phyloP scores from a whole-genome alignment of 352 stramenopile genomes.

The Pythium dissimile region DNA sequence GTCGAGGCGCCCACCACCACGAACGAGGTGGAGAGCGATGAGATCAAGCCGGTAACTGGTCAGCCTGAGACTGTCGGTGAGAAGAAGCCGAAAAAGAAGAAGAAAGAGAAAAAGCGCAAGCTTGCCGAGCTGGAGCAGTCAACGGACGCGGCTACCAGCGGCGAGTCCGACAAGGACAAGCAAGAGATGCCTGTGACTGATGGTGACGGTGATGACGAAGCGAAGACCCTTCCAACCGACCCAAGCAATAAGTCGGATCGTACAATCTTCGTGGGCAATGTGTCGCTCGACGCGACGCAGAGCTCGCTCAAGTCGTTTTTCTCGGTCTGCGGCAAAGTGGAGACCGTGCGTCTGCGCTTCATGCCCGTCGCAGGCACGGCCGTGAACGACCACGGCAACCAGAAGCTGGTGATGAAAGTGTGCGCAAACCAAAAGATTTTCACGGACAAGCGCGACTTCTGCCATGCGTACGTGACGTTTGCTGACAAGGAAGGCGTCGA shows the following conservation, averaged over 20 bases:
- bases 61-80: too few relatives aligned
- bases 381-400: constrained; percentile 84
- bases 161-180: neutral
- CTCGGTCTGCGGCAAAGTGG: constrained; percentile 78
- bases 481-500: constrained; percentile 47
- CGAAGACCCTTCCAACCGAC: neutral
- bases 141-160: constrained; percentile 6
- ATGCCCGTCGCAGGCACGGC: constrained; percentile 82
- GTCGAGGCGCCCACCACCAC: neutral
- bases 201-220: constrained; percentile 15
- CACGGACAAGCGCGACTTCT: constrained; percentile 80
- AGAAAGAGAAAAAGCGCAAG: constrained; percentile 36
- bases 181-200: neutral
- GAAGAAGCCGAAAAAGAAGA: constrained; percentile 25
- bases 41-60: too few relatives aligned
- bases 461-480: constrained; percentile 92
- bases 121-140: neutral
- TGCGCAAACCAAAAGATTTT: constrained; percentile 89
- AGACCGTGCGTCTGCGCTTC: constrained; percentile 82
- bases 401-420: constrained; percentile 91
- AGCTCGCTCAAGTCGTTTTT: constrained; percentile 86
- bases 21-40: too few relatives aligned
- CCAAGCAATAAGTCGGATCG: constrained; percentile 61
- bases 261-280: constrained; percentile 92
- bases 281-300: constrained; percentile 80